Base-by-base conservation (phyloP, 1,284 basidiomycete genomes). In the Pseudozyma tsukubaensis region DNA sequence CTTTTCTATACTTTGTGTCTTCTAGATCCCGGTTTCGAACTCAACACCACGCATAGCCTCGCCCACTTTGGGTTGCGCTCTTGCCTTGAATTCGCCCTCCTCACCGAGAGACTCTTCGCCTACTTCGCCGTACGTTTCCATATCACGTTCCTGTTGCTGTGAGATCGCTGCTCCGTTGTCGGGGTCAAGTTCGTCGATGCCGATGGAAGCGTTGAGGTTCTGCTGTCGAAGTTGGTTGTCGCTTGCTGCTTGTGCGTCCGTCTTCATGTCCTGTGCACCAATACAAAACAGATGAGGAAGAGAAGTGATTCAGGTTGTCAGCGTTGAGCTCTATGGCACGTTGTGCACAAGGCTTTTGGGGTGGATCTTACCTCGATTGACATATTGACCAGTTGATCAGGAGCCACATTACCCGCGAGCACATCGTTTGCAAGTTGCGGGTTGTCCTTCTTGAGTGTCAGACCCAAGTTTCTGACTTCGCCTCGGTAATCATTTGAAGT, bases 1-100 rank as follows among this genome's bases (percentile, higher is more conserved):
- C 18, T 19, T 6, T 18, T 34, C 34, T 39, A 18, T 3, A 14
- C 36, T 47, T 21, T 19, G 12, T 18, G 32, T 35, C 5, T 29
- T 18, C 42, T 37, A 61, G 21, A 69, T 34, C n/a, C 67, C 67
- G 16, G 72, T 74, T 10, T 74, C 67, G 59, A 74, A 74, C 52
- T 74, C 72, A 50, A 74, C 60, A 2, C 63, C 72, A n/a, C 67
- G 59, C 72, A 74, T 74, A 2, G 72, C 72, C 49, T 74, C 67
- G 11, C 72, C 72, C 1, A 74, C 72, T 21, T 74, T 74, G 36
- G 72, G 72, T 40, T 74, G 72, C 1, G 72, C 56, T 58, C 72
- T 44, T 14, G 72, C 72, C 37, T 74, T 74, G 67, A 74, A 70
- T 19, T 74, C 72, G 39, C 72, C 72, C 29, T 74, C 66, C 10